A percentile compares a stretch with the other conserved stretches of the same genome.
Evolutionary conservation across 768 basidiomycete species (phyloP).

Genomic region (Royoungia palumana): DNA sequence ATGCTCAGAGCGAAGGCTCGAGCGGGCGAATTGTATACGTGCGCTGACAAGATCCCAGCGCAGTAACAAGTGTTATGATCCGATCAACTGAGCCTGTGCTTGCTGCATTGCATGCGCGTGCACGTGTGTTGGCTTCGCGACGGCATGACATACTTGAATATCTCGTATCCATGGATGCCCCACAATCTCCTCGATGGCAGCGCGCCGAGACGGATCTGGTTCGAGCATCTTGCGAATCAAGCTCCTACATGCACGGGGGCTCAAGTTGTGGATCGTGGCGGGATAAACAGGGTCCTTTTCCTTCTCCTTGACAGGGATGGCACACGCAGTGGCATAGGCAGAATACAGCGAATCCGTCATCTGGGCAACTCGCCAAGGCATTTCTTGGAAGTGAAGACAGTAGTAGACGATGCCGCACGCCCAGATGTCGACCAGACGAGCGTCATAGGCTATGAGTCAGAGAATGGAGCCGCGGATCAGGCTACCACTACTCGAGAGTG

Average conservation of each 20-base stretch:
- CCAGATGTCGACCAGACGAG: conserved; percentile 97
- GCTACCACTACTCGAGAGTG: conserved; percentile 35
- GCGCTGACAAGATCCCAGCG: background rate
- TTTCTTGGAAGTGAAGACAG: conserved; percentile 96
- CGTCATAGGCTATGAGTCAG: conserved; percentile 78
- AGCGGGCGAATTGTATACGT: conserved; percentile 1
- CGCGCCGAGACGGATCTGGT: conserved; percentile 79
- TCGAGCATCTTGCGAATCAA: conserved; percentile 93
- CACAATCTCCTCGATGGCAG: conserved; percentile 77
- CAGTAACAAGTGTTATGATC: background rate
- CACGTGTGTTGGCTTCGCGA: conserved; percentile 61
- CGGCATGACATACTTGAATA: conserved; percentile 80
- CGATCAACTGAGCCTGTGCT: conserved; percentile 44
- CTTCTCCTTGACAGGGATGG: conserved; percentile 27
- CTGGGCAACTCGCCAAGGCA: conserved; percentile 97
- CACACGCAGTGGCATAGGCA: conserved; percentile 56
- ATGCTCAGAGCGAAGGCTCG: conserved; percentile 3
- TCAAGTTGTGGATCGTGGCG: conserved; percentile 83
- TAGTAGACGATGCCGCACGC: conserved; percentile 97
- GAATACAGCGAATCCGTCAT: conserved; percentile 75
- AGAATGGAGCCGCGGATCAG: conserved; percentile 29
- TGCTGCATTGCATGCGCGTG: conserved; percentile 66
- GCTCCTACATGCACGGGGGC: conserved; percentile 77
- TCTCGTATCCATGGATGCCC: conserved; percentile 73
- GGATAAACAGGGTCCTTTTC: conserved; percentile 35